Evolutionary conservation across 495 filamentous ascomycete genomes (phyloP), one percentile per base, ranked within the genome.

Genomic region (Extremus antarcticus): DNA sequence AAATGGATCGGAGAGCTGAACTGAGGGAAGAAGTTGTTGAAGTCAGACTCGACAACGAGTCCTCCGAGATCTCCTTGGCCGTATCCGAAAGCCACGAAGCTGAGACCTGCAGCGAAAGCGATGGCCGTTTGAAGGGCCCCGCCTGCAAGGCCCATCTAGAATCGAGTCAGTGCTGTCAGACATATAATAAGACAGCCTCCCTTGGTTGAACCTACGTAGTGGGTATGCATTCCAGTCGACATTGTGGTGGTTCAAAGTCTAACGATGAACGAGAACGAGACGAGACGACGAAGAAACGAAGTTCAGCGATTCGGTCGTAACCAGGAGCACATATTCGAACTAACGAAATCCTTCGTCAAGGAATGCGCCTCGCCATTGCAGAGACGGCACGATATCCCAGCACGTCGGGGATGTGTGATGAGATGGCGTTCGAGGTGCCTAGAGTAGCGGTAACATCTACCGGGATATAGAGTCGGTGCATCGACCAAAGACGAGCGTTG

Each of bases 21-120:
- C 24, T 38, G 4, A 11, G 56, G 51, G 23, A 59, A 59, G 4
- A 43, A 16, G n/a, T 50, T 22, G 25, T 16, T 51, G 32, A 62
- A 62, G 23, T 43, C 20, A 16, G 22, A 20, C 19, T 59, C 47
- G 23, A 54, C 55, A 23, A 62, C 16, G 9, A 62, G 39, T 21
- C 56, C 52, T 19, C 46, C 60, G 21, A 59, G 23, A 23, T 62
- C 60, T 23, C 55, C 60, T 53, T 62, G 60, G 32, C 56, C 60
- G 48, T 62, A 62, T 22, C 60, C 60, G 39, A 59, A 62, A 15
- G 57, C 49, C 19, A 56, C 35, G 53, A 60, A 60, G 16, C 32
- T 38, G 1, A 60, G 21, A 21, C 57, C 58, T 7, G 58, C 54
- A 35, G 40, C 54, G 10, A 54, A 17, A 0, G 54, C 55, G 23